These are phyloP conservation scores for Zoysia matrella DNA, from an alignment of 202 grass and related monocot genomes.

Conservation along the genomic window DNA sequence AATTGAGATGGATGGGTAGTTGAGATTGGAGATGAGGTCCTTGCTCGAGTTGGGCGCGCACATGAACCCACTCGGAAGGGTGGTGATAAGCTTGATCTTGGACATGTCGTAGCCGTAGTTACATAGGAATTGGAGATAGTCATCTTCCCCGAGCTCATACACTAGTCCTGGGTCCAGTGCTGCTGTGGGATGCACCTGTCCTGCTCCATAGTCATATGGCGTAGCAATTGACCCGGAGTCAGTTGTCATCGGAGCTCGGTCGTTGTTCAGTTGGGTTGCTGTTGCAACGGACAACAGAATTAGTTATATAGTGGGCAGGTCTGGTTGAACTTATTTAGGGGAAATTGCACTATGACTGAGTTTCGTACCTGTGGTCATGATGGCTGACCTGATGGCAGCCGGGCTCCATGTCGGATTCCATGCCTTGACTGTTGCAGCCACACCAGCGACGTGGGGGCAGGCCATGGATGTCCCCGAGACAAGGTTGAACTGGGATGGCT, in stretches of 20 bases:
- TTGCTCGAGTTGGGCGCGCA: conserved; percentile 72
- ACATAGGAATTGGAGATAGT: conserved; percentile 80
- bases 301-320: too few species aligned
- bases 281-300: neutral
- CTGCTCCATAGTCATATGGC: conserved; percentile 71
- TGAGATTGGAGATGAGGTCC: conserved; percentile 80
- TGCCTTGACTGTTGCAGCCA: conserved; percentile 65
- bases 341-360: neutral
- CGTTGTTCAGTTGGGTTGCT: conserved; percentile 73
- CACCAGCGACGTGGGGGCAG: conserved; percentile 77
- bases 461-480: conserved; percentile 93
- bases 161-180: conserved; percentile 80
- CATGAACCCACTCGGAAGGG: conserved; percentile 43
- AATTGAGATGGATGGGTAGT: conserved; percentile 85
- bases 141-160: conserved; percentile 61
- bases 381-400: conserved; percentile 74
- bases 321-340: too few species aligned
- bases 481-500: conserved; percentile 76
- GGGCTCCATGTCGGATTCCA: conserved; percentile 94
- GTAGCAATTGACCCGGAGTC: conserved; percentile 58
- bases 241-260: conserved; percentile 49
- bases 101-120: conserved; percentile 75
- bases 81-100: conserved; percentile 64
- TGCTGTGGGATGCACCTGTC: conserved; percentile 66
- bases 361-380: conserved; percentile 74